Conservation (phyloP, 495 filamentous ascomycete genomes). For the Chaetomium fimeti region DNA sequence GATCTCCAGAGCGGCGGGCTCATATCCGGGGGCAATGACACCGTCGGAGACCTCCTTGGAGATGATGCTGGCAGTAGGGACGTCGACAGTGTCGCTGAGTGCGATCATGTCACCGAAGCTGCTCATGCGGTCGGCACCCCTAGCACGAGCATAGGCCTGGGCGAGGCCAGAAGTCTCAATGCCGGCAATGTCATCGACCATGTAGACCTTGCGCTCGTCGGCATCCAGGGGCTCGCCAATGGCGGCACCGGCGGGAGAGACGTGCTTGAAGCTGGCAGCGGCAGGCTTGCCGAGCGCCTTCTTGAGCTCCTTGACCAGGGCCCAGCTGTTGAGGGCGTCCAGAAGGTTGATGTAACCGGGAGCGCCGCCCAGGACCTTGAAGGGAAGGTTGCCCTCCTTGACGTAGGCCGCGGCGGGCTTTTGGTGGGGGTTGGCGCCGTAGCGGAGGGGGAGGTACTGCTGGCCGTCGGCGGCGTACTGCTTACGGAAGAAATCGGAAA, state of each 20-base stretch:
- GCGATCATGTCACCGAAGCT: constrained; percentile 97
- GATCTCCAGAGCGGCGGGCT: constrained; percentile 80
- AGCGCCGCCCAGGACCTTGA: constrained; percentile 89
- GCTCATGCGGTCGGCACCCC: constrained; percentile 95
- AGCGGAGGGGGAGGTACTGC: constrained; percentile 83
- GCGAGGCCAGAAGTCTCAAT: constrained; percentile 82
- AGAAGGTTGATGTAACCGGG: constrained; percentile 97
- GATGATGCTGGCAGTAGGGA: constrained; percentile 92
- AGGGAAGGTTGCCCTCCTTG: constrained; percentile 71
- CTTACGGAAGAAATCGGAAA: constrained; percentile 95
- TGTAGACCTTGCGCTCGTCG: constrained; percentile 92
- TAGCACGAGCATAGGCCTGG: constrained; percentile 90
- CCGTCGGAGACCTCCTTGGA: constrained; percentile 96
- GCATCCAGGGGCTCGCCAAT: constrained; percentile 83
- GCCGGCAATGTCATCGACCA: constrained; percentile 91
- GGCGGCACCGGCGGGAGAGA: constrained; percentile 93
- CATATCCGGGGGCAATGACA: constrained; percentile 86
- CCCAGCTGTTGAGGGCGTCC: constrained; percentile 95
- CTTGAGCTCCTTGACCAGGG: constrained; percentile 93
- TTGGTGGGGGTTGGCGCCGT: constrained; percentile 96
- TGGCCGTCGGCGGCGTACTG: constrained; percentile 83
- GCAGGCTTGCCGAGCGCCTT: constrained; percentile 81
- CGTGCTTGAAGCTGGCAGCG: constrained; percentile 98
- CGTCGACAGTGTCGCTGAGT: constrained; percentile 83
- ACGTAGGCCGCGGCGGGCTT: constrained; percentile 87